Conservation (phyloP, 176 grass and related monocot species). For the Alloteropsis semialata region DNA sequence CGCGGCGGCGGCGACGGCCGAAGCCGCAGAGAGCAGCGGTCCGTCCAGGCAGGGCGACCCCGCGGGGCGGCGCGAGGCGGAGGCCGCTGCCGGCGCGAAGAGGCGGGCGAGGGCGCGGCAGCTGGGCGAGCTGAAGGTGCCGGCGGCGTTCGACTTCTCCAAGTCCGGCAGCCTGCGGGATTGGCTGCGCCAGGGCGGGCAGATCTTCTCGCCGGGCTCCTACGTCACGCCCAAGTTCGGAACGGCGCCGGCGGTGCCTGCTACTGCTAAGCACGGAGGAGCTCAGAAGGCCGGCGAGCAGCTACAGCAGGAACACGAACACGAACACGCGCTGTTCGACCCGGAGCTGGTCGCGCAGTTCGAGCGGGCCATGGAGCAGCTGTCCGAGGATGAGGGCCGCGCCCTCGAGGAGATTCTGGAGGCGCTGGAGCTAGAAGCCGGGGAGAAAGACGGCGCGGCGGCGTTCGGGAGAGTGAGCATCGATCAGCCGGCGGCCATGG, state of each 20-base stretch:
- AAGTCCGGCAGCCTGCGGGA: slow-evolving; percentile 73
- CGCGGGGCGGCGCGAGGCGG: not conserved
- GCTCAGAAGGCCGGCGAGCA: not conserved
- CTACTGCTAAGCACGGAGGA: not conserved
- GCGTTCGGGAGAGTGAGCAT: not conserved
- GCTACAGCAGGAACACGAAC: not conserved
- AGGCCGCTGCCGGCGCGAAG: slow-evolving; percentile 23
- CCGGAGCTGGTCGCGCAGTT: slow-evolving; percentile 67
- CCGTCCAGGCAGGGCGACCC: not conserved
- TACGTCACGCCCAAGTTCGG: slow-evolving; percentile 75
- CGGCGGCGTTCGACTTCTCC: slow-evolving; percentile 60
- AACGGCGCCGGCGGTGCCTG: not conserved
- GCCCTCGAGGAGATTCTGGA: slow-evolving; percentile 56
- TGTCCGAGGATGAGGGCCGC: slow-evolving; percentile 62
- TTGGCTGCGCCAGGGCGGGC: slow-evolving; percentile 68
- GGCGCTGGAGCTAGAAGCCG: slow-evolving; percentile 28
- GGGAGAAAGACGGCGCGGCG: not conserved
- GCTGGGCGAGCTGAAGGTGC: slow-evolving; percentile 48
- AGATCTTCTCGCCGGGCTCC: slow-evolving; percentile 68
- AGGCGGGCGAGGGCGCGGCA: slow-evolving; percentile 50
- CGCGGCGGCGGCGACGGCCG: not conserved
- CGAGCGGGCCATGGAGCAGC: slow-evolving; percentile 60
- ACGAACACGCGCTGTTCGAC: slow-evolving; percentile 44
- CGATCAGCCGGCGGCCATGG: not conserved
- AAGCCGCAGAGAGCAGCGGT: not conserved